Percentiles rank a stretch among this genome's conserved stretches.
These are phyloP conservation scores for Ocimum tenuiflorum DNA, from an alignment of 257 asterid genomes.

Conservation along the genomic window DNA sequence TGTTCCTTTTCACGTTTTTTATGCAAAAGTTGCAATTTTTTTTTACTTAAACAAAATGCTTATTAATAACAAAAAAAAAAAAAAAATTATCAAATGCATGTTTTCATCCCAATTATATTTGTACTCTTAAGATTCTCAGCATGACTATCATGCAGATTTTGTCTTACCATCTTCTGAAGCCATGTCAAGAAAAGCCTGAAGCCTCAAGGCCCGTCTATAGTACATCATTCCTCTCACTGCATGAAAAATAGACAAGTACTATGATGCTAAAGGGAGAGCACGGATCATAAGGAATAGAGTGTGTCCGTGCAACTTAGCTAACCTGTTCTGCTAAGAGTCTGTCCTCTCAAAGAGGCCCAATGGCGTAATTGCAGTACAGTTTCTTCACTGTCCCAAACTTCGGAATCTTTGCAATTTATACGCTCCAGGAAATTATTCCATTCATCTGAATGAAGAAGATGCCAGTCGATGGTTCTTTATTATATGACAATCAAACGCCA, in stretches of 20 bases:
- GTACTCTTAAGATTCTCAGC: slow-evolving; percentile 15
- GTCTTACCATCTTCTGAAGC: slow-evolving; percentile 92
- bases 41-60: neutral
- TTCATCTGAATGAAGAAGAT: slow-evolving; percentile 54
- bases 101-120: neutral
- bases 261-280: slow-evolving; percentile 8
- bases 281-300: neutral
- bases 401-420: slow-evolving; percentile 49
- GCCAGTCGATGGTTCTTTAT: slow-evolving; percentile 2
- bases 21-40: neutral
- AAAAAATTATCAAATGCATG: neutral
- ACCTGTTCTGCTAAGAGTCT: slow-evolving; percentile 96
- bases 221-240: slow-evolving; percentile 99
- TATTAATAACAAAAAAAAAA: neutral
- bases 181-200: slow-evolving; percentile 98
- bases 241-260: slow-evolving; percentile 15
- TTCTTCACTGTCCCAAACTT: slow-evolving; percentile 71
- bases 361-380: slow-evolving; percentile 84
- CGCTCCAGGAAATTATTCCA: slow-evolving; percentile 98
- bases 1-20: too few species aligned
- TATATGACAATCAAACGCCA: slow-evolving; percentile 1
- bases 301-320: slow-evolving; percentile 11
- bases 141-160: slow-evolving; percentile 5
- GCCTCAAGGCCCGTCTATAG: slow-evolving; percentile 94
- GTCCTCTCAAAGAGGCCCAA: slow-evolving; percentile 99